Evolutionary conservation across 2,329 filamentous ascomycete genomes (phyloP).

Genomic region (Cladosporium oxysporum): DNA sequence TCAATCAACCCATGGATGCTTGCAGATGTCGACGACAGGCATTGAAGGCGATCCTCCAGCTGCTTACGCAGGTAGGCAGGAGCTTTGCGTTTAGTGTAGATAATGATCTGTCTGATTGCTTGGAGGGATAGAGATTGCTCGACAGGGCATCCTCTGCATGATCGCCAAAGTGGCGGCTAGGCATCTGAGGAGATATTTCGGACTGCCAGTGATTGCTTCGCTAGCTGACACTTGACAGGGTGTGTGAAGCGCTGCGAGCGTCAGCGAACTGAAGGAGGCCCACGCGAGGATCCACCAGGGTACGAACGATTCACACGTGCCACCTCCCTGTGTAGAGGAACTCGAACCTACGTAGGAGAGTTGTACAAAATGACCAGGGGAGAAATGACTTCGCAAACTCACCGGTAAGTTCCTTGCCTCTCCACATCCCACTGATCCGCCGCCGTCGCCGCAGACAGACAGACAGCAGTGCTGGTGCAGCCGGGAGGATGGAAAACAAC

Average conservation of each 20-base stretch:
- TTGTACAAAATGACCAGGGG: not conserved
- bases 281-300: not conserved
- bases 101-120: conserved; percentile 18
- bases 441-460: conserved; percentile 5
- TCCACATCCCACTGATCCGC: conserved; percentile 11
- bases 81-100: not conserved
- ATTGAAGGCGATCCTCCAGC: conserved; percentile 11
- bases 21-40: conserved; percentile 9
- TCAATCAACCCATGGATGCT: not conserved
- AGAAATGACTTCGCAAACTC: not conserved
- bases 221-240: conserved; percentile 7
- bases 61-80: conserved; percentile 12
- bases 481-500: not conserved
- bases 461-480: conserved; percentile 4
- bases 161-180: conserved; percentile 6
- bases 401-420: conserved; percentile 9
- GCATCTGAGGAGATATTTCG: conserved; percentile 11
- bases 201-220: conserved; percentile 2
- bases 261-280: not conserved
- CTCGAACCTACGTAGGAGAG: not conserved
- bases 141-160: conserved; percentile 15
- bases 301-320: conserved; percentile 13
- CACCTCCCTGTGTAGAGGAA: not conserved
- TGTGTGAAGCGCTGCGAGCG: conserved; percentile 1
- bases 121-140: conserved; percentile 18